Conservation (phyloP, 129 eudicot species). For the Erigeron canadensis region DNA sequence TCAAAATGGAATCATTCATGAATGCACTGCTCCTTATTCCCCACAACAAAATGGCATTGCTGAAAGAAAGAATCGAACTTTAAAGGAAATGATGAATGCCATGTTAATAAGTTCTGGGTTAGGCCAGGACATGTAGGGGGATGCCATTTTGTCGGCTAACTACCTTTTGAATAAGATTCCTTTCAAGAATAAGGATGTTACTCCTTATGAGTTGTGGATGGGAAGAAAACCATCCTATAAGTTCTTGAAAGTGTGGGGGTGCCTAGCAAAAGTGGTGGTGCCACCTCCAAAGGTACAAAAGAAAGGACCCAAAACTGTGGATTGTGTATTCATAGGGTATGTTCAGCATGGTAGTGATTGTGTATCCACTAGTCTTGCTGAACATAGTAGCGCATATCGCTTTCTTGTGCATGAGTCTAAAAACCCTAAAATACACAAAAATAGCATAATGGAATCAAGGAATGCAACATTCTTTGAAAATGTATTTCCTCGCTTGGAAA, state of each 20-base stretch:
- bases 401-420: neutral
- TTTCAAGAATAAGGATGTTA: neutral
- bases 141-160: neutral
- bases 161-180: neutral
- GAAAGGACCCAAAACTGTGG: neutral
- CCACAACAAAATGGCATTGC: neutral
- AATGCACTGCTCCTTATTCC: neutral
- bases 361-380: neutral
- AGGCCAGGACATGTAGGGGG: neutral
- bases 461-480: neutral
- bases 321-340: neutral
- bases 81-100: conserved; percentile 1
- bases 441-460: neutral
- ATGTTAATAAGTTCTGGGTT: neutral
- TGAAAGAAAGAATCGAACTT: no score
- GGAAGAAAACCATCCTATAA: neutral
- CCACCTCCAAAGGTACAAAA: neutral
- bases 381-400: neutral
- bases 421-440: neutral
- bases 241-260: neutral
- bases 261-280: neutral
- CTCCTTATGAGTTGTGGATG: neutral
- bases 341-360: neutral
- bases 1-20: neutral
- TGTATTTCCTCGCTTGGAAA: neutral